Percentiles rank a stretch among this genome's conserved stretches.
Conservation (phyloP, 495 filamentous ascomycete genomes). For the Aspergillus hancockii region DNA sequence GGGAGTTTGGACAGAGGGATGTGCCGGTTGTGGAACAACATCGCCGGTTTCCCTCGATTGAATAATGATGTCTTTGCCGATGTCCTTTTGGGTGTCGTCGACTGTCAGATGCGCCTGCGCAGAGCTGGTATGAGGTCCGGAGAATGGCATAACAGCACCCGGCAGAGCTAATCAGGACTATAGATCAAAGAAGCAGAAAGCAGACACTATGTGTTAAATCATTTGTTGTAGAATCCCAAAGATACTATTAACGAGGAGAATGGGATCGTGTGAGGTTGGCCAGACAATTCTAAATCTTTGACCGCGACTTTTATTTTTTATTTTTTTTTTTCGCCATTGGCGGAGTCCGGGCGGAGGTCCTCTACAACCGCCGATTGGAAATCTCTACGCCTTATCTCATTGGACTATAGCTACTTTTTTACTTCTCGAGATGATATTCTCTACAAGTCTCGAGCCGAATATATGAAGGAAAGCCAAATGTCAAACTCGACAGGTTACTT, state of each 20-base stretch:
- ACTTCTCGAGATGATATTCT: neutral
- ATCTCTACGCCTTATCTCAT: constrained; percentile 1
- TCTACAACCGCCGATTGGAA: neutral
- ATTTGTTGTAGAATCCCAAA: neutral
- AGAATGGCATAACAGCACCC: constrained; percentile 20
- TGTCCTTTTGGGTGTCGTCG: constrained; percentile 7
- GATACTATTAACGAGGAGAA: neutral
- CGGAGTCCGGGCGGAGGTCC: neutral
- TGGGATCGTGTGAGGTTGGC: neutral
- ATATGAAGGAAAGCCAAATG: neutral
- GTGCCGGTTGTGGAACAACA: constrained; percentile 44
- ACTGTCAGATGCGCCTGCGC: constrained; percentile 30
- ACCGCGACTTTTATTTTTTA: neutral
- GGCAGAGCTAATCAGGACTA: neutral
- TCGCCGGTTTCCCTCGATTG: constrained; percentile 67
- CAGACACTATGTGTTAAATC: neutral
- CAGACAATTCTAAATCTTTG: neutral
- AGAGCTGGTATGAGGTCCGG: constrained; percentile 24
- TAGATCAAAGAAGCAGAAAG: neutral
- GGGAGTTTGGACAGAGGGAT: constrained; percentile 24
- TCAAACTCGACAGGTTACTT: neutral
- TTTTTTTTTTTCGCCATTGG: neutral
- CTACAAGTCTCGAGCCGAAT: neutral
- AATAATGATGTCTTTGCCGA: constrained; percentile 11
- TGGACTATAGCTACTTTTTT: neutral